Evolutionary conservation across 2,329 filamentous ascomycete genomes (phyloP), one percentile per base, ranked within the genome.

Genomic region (Hypoxylon sp.): DNA sequence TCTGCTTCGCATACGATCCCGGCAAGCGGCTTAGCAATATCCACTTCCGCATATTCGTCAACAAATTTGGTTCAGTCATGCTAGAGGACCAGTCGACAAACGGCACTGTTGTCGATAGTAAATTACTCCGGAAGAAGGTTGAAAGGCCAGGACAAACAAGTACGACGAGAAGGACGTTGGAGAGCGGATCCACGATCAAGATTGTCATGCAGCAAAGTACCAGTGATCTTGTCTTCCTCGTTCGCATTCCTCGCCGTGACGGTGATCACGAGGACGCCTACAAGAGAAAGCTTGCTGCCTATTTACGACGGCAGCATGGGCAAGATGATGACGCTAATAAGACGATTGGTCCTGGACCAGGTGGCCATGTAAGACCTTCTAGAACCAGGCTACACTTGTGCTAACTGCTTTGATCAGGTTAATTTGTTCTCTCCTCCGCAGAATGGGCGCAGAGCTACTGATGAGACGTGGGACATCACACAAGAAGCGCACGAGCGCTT

Each of bases 31-130:
- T 99, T 58, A 98, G 94, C 79, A 97, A 98, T 71, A 83, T 90
- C n/a, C 95, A 99, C 73, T 99, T 98, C 73, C 88, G 92, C 49
- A 96, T 99, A 60, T 97, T 89, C 70, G 82, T 97, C 67, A 99
- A 96, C 68, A 80, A 87, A n/a, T 86, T 91, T 62, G 91, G 90
- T 23, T 88, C 90, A 54, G 82, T 97, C 63, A 97, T 99, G 92
- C 79, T 98, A 10, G 88, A 97, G 73, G 95, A 99, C 71, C 84
- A 88, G 71, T 98, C 95, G 0, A 97, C 92, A n/a, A 99, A 98
- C 69, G 95, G 95, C 23, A 98, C 95, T 3, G 81, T 91, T 58
- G 91, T 98, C 54, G 93, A 98, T 74, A 82, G 85, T 20, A 78
- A 80, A 15, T 78, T 91, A 29, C 80, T 99, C 13, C 76, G 81